Evolutionary conservation across 441 rosid species (phyloP), one percentile per base, ranked within the genome.

Genomic region (Mallotus repandus): DNA sequence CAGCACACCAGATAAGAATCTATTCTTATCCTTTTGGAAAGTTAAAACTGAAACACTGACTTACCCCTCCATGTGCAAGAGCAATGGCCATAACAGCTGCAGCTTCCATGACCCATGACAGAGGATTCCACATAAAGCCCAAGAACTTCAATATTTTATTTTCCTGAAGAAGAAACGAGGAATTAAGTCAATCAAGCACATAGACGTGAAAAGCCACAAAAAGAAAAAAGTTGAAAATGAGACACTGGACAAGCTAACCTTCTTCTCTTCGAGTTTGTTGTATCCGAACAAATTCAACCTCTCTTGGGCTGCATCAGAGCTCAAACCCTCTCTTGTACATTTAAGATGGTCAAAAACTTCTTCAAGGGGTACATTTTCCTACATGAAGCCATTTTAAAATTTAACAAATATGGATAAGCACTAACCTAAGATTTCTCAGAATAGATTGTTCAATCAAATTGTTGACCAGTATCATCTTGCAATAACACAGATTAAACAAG

Each of bases 81-180:
- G 82, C 98, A 76, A 92, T 89, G 72, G 99, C 98, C 98, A 95
- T 95, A 61, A 95, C 57, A 5, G 99, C 98, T 76, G 97, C 97
- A 54, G 96, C 86, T 80, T 95, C 99, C 99, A 95, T 92, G 56
- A 92, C 98, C 99, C 99, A 92, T 16, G 99, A 94, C 18, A 94
- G 82, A 22, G 97, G 98, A 79, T 92, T 95, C 98, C 97, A 92
- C 98, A 94, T 92, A 72, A 94, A 94, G 72, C 98, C 96, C 80
- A 92, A 77, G 73, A 92, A 94, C 89, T 92, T 94, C 57, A 94
- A 89, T 2, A 94, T 0, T 79, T 92, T 90, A 83, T 86, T 92
- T 84, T 94, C 98, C 97, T 91, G 86, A 21, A 67, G 45, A 45
- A 45, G 21, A 62, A 69, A 43, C 66, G 10, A 32, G 15, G 4